Evolutionary conservation across 2,329 filamentous ascomycete genomes (phyloP), one percentile per base, ranked within the genome.

Genomic region (Talaromyces pinophilus): DNA sequence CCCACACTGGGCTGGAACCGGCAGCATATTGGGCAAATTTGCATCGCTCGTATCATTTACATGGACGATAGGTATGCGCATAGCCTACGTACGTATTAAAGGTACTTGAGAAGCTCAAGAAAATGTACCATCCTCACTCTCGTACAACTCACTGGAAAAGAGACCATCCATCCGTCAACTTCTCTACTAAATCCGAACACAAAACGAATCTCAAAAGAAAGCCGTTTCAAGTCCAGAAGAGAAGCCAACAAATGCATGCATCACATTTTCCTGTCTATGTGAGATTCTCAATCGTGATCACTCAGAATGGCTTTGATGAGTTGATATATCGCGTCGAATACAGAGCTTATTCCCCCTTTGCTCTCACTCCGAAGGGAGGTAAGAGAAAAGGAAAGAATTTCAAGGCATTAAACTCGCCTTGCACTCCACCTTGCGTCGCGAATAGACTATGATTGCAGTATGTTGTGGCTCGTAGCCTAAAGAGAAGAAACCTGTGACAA

Each of bases 341-440:
- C 81, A 83, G 81, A 83, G 81, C 81, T 79, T 78, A 79, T 19
- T 19, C 19, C 19, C 19, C 19, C 19, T 19, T 19, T 19, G 19
- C 19, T 19, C 19, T 19, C 19, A 19, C 19, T 19, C 19, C 19
- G 19, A 19, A 19, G 19, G 19, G 19, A 19, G 19, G 19, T 19
- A 19, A 19, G 19, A 19, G 19, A 19, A 19, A 69, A 69, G 65
- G 67, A 70, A 73, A 72, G 74, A 77, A 78, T 79, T 79, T 81
- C 79, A 82, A 81, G 81, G 80, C 79, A 83, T 81, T 76, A 75
- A 76, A 73, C 81, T 83, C 81, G 79, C 81, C 81, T 82, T 81
- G 80, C 76, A 81, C 82, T 83, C 82, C 81, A 83, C 82, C 82
- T 82, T 80, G 77, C 80, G 79, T 79, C 78, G 81, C 81, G 81